Percentiles rank a stretch among this genome's conserved stretches.
Conservation (phyloP, 1,284 basidiomycete species). For the Xerocomus amazonicus region DNA sequence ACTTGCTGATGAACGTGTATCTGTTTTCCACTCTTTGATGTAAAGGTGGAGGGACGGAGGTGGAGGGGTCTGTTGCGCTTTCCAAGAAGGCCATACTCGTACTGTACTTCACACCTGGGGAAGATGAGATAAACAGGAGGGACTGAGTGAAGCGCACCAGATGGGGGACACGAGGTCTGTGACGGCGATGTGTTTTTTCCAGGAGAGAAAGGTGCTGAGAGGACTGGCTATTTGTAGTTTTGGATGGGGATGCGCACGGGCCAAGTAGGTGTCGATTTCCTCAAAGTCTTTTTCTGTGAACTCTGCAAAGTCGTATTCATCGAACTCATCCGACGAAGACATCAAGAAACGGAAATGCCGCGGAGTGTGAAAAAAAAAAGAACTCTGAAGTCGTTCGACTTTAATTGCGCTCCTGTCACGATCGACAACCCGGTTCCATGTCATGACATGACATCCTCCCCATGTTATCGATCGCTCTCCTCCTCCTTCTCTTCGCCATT, state of each 20-base stretch:
- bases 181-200: conserved; percentile 43
- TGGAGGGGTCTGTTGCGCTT: conserved; percentile 51
- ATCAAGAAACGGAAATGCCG: not conserved
- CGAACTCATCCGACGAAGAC: conserved; percentile 39
- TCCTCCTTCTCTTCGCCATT: not conserved
- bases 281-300: conserved; percentile 58
- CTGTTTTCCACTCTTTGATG: conserved; percentile 58
- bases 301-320: conserved; percentile 50
- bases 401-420: not conserved
- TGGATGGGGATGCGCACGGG: conserved; percentile 7
- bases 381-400: not conserved
- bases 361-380: conserved; percentile 18
- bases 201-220: conserved; percentile 36
- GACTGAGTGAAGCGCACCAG: conserved; percentile 37
- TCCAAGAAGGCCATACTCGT: conserved; percentile 67
- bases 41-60: conserved; percentile 58
- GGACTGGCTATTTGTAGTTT: conserved; percentile 28
- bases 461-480: not conserved
- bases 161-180: conserved; percentile 47
- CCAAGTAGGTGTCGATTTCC: conserved; percentile 41
- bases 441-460: not conserved
- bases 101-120: conserved; percentile 74
- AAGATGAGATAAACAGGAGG: not conserved
- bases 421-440: not conserved
- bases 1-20: conserved; percentile 60